These are phyloP conservation scores for Prosopis cineraria DNA, from an alignment of 306 rosid genomes.

Conservation along the genomic window DNA sequence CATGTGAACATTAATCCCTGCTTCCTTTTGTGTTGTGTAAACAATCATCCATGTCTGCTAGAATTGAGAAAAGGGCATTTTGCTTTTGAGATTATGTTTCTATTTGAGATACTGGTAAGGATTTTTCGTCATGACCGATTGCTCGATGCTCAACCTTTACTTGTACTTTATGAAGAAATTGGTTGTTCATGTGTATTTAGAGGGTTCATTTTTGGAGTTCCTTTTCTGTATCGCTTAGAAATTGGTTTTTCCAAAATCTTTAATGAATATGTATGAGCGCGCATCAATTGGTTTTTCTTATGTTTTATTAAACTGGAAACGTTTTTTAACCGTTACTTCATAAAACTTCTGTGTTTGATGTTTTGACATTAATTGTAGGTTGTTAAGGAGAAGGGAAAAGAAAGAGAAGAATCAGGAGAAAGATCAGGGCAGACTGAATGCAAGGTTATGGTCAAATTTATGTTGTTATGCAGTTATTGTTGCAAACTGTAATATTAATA, in stretches of 20 bases:
- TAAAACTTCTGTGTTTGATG: constrained; percentile 27
- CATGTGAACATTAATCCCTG: neutral
- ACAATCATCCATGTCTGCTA: neutral
- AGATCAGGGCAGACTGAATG: constrained; percentile 67
- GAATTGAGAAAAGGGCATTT: constrained; percentile 26
- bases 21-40: constrained; percentile 1
- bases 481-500: constrained; percentile 20
- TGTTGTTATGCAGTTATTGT: constrained; percentile 32
- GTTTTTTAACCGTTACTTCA: constrained; percentile 16
- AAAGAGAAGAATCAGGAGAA: constrained; percentile 60
- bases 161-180: constrained; percentile 15
- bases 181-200: constrained; percentile 14
- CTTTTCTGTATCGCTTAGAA: constrained; percentile 20
- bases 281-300: constrained; percentile 20
- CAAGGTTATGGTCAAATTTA: constrained; percentile 67
- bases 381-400: constrained; percentile 58
- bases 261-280: constrained; percentile 25
- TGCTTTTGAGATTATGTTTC: constrained; percentile 8
- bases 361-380: constrained; percentile 44
- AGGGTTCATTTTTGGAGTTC: constrained; percentile 21
- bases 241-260: no score
- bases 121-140: neutral
- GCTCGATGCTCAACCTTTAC: neutral
- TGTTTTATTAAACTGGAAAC: neutral
- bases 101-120: constrained; percentile 9